These are phyloP conservation scores for Zangia roseola DNA, from an alignment of 768 basidiomycete genomes.

Conservation along the genomic window DNA sequence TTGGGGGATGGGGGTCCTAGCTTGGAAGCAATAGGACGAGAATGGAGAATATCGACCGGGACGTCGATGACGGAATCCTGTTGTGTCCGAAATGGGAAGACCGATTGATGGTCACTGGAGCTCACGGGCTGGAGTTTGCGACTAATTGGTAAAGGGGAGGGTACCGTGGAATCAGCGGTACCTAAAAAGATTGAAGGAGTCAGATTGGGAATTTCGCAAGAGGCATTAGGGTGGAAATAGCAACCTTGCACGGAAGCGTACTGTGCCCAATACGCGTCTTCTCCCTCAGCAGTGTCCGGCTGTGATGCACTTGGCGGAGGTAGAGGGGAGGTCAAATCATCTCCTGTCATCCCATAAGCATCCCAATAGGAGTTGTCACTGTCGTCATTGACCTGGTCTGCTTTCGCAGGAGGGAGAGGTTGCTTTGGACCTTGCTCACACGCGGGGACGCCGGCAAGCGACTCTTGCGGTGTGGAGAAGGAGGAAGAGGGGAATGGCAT, in stretches of 20 bases:
- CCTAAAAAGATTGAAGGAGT: slow-evolving; percentile 38
- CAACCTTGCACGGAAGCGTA: slow-evolving; percentile 70
- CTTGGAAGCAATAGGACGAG: slow-evolving; percentile 5
- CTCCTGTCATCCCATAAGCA: slow-evolving; percentile 48
- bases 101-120: slow-evolving; percentile 2
- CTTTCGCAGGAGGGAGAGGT: slow-evolving; percentile 1
- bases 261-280: slow-evolving; percentile 77
- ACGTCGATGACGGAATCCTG: slow-evolving; percentile 10
- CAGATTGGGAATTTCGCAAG: slow-evolving; percentile 4
- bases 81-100: slow-evolving; percentile 5
- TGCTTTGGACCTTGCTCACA: background rate
- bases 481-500: slow-evolving; percentile 67
- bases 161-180: slow-evolving; percentile 69
- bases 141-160: slow-evolving; percentile 42
- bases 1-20: slow-evolving; percentile 27
- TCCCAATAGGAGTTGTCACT: slow-evolving; percentile 67
- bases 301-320: slow-evolving; percentile 17
- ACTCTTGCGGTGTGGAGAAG: slow-evolving; percentile 26
- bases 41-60: slow-evolving; percentile 19
- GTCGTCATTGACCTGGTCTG: slow-evolving; percentile 28
- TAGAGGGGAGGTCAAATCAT: slow-evolving; percentile 23
- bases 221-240: slow-evolving; percentile 17
- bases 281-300: slow-evolving; percentile 20
- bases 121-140: slow-evolving; percentile 25
- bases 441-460: slow-evolving; percentile 26